Base-by-base conservation (phyloP, 2,329 filamentous ascomycete genomes). In the Myriosclerotinia curreyana region DNA sequence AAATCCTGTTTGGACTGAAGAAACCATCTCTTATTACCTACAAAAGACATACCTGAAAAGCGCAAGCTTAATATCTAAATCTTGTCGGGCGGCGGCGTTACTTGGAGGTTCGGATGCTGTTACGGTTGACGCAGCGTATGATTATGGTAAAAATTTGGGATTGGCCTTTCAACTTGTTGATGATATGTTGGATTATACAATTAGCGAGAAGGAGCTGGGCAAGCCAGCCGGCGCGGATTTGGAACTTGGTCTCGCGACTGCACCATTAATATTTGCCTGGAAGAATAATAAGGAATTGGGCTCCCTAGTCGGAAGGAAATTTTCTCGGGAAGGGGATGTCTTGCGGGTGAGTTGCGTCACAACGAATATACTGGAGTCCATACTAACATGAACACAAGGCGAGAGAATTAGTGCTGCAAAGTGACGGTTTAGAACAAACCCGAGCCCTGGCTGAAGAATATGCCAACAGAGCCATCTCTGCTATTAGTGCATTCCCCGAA, bases 11-110 rank as follows among this genome's bases (percentile, higher is more conserved):
- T 98, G 90, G 85, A 95, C 89, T 1, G 91, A 97, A 73, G 91
- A 96, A 61, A 90, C 92, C 1, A 84, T 99, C 67, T 84, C 86
- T 34, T 98, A 99, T 79, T 99, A 99, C 75, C 82, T 99, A 59
- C 92, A 97, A 75, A 99, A 99, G 83, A 99, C 95, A 36, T 99
- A 99, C 74, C 84, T 99, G 70, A 99, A 99, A 80, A 96, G 92
- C 1, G 95, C 95, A 5, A 96, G 91, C 69, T 80, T 99, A 72
- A 98, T 99, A 74, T 96, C 91, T 75, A 99, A 99, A 78, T 96
- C 91, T 38, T 98, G 94, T 77, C 88, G 95, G 58, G 92, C 94
- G 0, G 86, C 95, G 2, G 94, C 95, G 3, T 80, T 99, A 53
- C 82, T 99, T 22, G 93, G 95, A 38, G 87, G 91, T 17, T 85